Evolutionary conservation across 1,139 yeast species (phyloP).

Genomic region (Protomyces gravidus): DNA sequence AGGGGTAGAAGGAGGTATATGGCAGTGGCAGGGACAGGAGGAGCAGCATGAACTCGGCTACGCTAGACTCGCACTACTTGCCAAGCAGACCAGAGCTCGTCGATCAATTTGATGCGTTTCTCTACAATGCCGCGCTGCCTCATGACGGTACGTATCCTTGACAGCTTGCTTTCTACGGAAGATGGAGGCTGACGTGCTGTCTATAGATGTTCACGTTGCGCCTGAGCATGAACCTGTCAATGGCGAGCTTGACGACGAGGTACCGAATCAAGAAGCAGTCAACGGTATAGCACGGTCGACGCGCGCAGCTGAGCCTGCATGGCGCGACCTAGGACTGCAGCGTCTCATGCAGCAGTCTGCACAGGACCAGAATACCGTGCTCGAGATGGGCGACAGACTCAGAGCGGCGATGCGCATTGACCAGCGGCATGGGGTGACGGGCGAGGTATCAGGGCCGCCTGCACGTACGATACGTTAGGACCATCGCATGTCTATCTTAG

Average conservation of each 20-base stretch:
- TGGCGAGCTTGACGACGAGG: constrained; percentile 42
- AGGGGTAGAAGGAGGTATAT: too few relatives aligned
- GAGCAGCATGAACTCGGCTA: background rate
- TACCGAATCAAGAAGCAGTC: constrained; percentile 38
- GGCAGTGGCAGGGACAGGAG: background rate
- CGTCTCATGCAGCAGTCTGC: background rate
- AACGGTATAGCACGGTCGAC: constrained; percentile 33
- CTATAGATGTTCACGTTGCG: constrained; percentile 36
- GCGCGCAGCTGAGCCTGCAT: constrained; percentile 29
- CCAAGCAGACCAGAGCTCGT: constrained; percentile 20
- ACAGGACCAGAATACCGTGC: background rate
- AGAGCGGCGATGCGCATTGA: background rate
- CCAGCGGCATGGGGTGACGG: background rate
- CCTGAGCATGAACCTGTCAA: constrained; percentile 40
- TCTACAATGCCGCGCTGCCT: constrained; percentile 35
- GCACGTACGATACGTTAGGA: background rate
- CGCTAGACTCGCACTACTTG: constrained; percentile 8
- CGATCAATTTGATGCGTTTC: constrained; percentile 19
- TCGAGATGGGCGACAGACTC: background rate
- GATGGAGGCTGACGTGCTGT: constrained; percentile 6
- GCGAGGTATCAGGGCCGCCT: background rate
- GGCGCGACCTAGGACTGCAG: constrained; percentile 30
- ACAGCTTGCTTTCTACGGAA: background rate
- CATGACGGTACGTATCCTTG: constrained; percentile 36
- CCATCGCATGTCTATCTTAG: too few relatives aligned